Percentiles rank a stretch among this genome's conserved stretches.
phyloP scores from a whole-genome alignment of 148 eudicot species.

The Cornus controversa region DNA sequence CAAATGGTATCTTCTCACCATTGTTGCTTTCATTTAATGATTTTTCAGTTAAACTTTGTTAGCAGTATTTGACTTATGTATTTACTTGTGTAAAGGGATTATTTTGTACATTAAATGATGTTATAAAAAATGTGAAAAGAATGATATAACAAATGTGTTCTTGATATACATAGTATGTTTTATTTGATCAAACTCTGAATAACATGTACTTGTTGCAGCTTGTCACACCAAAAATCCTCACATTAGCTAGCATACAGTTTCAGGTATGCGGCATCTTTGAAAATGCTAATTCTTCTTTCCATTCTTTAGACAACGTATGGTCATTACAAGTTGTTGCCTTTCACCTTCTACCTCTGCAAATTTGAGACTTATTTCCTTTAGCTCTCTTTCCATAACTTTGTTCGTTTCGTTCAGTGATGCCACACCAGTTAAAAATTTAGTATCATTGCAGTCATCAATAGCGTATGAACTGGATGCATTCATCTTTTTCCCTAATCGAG shows the following conservation, averaged over 20 bases:
- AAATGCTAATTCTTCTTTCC: constrained; percentile 43
- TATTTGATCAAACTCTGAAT: background rate
- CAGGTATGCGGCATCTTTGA: background rate
- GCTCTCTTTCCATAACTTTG: constrained; percentile 68
- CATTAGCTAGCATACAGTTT: background rate
- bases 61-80: too few relatives aligned
- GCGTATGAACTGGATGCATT: too few relatives aligned
- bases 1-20: too few relatives aligned
- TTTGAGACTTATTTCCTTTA: constrained; percentile 87
- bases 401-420: constrained; percentile 59
- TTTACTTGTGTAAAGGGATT: too few relatives aligned
- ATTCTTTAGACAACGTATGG: constrained; percentile 69
- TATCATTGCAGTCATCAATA: constrained; percentile 27
- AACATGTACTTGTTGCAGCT: background rate
- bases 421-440: constrained; percentile 45
- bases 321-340: constrained; percentile 85
- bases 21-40: too few relatives aligned
- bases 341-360: constrained; percentile 99
- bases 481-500: constrained; percentile 19
- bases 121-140: background rate
- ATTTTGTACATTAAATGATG: too few relatives aligned
- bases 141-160: constrained; percentile 1
- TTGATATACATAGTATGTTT: constrained; percentile 1
- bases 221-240: background rate
- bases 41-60: too few relatives aligned